A percentile compares a stretch with the other conserved stretches of the same genome.
These are phyloP conservation scores for Purpureocillium takamizusanense DNA, from an alignment of 2,329 filamentous ascomycete genomes.

Conservation along the genomic window DNA sequence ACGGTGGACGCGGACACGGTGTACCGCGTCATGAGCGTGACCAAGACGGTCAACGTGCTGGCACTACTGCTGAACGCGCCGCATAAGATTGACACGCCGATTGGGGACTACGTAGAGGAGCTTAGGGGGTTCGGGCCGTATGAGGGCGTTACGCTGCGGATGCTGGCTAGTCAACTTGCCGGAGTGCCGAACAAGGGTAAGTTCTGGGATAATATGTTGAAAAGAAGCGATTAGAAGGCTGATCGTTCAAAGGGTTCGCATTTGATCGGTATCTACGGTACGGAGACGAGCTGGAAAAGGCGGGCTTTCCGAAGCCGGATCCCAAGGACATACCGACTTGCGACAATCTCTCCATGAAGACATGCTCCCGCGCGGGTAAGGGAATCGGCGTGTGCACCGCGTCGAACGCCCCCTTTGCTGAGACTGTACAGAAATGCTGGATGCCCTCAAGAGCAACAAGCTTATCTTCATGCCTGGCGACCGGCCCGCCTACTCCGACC, in stretches of 20 bases:
- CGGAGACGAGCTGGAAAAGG: neutral
- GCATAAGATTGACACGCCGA: no score
- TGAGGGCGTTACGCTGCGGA: conserved; percentile 8
- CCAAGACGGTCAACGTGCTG: conserved; percentile 30
- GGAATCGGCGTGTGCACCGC: no score
- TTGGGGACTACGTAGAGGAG: no score
- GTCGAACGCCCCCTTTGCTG: no score
- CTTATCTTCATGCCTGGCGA: neutral
- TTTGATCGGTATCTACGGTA: no score
- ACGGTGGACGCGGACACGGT: conserved; percentile 28
- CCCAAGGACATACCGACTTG: neutral
- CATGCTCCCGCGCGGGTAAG: neutral
- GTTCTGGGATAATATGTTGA: no score
- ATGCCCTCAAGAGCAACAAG: neutral
- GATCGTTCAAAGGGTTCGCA: no score
- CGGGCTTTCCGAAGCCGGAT: neutral
- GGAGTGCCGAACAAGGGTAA: conserved; percentile 9
- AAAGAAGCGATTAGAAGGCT: no score
- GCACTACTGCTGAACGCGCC: neutral
- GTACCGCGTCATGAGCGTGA: conserved; percentile 30
- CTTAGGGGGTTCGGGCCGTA: neutral
- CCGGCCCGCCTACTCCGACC: neutral
- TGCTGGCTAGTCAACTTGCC: conserved; percentile 8
- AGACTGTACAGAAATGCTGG: neutral
- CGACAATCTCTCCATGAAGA: neutral